Base-by-base conservation (phyloP, 495 filamentous ascomycete species). In the Tuber melanosporum region DNA sequence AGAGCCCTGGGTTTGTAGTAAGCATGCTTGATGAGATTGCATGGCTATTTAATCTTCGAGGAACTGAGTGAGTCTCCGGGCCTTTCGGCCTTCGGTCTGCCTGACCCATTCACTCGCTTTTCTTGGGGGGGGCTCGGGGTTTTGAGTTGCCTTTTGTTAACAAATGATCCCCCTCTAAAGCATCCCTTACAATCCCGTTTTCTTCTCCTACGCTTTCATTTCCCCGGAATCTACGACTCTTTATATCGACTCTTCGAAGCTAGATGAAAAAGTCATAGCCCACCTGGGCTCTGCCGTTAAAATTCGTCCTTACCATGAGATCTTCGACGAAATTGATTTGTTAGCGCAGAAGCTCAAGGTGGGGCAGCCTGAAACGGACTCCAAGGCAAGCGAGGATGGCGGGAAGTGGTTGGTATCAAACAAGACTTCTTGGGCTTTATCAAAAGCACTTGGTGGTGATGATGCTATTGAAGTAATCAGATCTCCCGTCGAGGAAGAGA, bases 121-220 rank as follows among this genome's bases (percentile, higher is more conserved):
- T 45, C 32, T 47, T 10, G 3, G 4, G 42, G 42, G 42, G 76
- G 74, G 26, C 20, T 69, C 46, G 39, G 75, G 42, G 32, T 20
- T 39, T 45, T 39, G 71, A 69, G 69, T 76, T 70, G 20, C 45
- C 69, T 71, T 71, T 80, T 76, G 75, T 80, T 80, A 45, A 79
- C 75, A 75, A 26, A 72, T 44, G 43, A 75, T 77, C 71, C 52
- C 47, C 44, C 22, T 71, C 20, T 66, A 49, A 75, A 92, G 90
- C 84, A 99, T 99, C 81, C 92, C 93, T 3, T 99, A 97, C 86
- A 99, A 99, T 82, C 96, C 96, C 0, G 96, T 99, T 47, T 99
- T 98, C 87, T 98, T 98, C 86, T 96, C 96, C 42, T 99, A 98
- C 83, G 94, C 94, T 62, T 88, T 96, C 66, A 87, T 99, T 73